Evolutionary conservation across 2,329 filamentous ascomycete genomes (phyloP).

Genomic region (Rosellinia necatrix): DNA sequence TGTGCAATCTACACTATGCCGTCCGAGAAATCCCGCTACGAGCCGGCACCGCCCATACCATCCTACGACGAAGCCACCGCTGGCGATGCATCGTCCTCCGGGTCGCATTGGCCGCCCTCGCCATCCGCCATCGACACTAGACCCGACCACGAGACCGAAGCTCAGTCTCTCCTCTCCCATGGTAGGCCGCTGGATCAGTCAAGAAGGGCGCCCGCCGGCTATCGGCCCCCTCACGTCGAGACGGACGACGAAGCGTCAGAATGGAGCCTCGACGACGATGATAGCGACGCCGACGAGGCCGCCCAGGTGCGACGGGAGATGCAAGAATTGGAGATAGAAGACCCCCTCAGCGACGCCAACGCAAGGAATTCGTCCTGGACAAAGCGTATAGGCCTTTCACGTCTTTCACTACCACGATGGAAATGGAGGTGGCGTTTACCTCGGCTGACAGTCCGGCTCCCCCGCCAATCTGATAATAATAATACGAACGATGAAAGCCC

Average conservation of each 20-base stretch:
- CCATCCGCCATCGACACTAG: slow-evolving; percentile 64
- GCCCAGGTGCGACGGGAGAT: slow-evolving; percentile 78
- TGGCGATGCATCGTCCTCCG: slow-evolving; percentile 53
- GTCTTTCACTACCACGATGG: slow-evolving; percentile 58
- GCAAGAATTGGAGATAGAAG: slow-evolving; percentile 86
- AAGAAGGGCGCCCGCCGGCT: slow-evolving; percentile 57
- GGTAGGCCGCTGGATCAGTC: slow-evolving; percentile 47
- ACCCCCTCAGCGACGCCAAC: slow-evolving; percentile 54
- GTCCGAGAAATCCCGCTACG: slow-evolving; percentile 61
- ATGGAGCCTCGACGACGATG: slow-evolving; percentile 48
- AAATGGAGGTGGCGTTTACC: slow-evolving; percentile 60
- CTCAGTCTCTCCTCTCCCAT: slow-evolving; percentile 73
- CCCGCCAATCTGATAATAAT: slow-evolving; percentile 42
- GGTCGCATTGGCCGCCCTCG: slow-evolving; percentile 62
- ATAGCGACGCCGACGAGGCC: slow-evolving; percentile 51
- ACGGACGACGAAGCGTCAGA: slow-evolving; percentile 61
- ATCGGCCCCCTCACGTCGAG: slow-evolving; percentile 76
- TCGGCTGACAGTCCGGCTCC: slow-evolving; percentile 53
- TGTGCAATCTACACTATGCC: slow-evolving; percentile 39
- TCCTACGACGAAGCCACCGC: slow-evolving; percentile 81
- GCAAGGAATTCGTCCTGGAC: slow-evolving; percentile 52
- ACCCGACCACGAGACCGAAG: slow-evolving; percentile 72
- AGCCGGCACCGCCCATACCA: slow-evolving; percentile 74
- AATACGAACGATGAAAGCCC: slow-evolving; percentile 19
- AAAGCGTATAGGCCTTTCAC: slow-evolving; percentile 53